These are phyloP conservation scores for Microdochium nivale DNA, from an alignment of 2,329 filamentous ascomycete genomes.

Conservation along the genomic window DNA sequence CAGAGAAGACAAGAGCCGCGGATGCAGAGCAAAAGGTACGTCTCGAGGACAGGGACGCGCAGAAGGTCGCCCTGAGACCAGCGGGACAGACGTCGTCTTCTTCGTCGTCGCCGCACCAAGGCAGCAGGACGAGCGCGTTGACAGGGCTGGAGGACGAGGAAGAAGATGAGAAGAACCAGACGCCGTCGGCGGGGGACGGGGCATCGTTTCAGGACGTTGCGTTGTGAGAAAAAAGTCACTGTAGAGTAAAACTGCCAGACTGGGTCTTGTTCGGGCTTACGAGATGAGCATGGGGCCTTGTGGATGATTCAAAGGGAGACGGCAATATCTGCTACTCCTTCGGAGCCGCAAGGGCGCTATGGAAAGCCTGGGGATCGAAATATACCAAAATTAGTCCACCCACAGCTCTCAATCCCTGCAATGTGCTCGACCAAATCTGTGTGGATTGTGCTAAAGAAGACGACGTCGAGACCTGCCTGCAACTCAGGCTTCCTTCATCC, in stretches of 20 bases:
- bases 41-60: slow-evolving; percentile 44
- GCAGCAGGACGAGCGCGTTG: slow-evolving; percentile 21
- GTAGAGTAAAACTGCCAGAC: slow-evolving; percentile 2
- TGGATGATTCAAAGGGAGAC: too few species aligned
- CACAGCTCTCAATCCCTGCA: too few species aligned
- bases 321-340: too few species aligned
- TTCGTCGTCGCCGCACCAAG: slow-evolving; percentile 6
- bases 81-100: slow-evolving; percentile 14
- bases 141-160: slow-evolving; percentile 20
- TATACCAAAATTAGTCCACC: too few species aligned
- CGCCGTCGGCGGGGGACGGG: slow-evolving; percentile 42
- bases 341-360: too few species aligned
- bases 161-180: slow-evolving; percentile 28
- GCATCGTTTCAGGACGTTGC: slow-evolving; percentile 58
- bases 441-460: too few species aligned
- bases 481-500: too few species aligned
- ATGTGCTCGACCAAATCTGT: too few species aligned
- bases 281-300: too few species aligned
- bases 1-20: slow-evolving; percentile 19
- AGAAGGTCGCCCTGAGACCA: slow-evolving; percentile 43
- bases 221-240: slow-evolving; percentile 27
- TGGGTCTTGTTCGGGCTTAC: slow-evolving; percentile 13
- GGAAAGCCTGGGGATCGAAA: too few species aligned
- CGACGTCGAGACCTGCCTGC: too few species aligned
- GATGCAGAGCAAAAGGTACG: slow-evolving; percentile 44